Conservation (phyloP, 106 monocot species). For the Narthecium ossifragum region DNA sequence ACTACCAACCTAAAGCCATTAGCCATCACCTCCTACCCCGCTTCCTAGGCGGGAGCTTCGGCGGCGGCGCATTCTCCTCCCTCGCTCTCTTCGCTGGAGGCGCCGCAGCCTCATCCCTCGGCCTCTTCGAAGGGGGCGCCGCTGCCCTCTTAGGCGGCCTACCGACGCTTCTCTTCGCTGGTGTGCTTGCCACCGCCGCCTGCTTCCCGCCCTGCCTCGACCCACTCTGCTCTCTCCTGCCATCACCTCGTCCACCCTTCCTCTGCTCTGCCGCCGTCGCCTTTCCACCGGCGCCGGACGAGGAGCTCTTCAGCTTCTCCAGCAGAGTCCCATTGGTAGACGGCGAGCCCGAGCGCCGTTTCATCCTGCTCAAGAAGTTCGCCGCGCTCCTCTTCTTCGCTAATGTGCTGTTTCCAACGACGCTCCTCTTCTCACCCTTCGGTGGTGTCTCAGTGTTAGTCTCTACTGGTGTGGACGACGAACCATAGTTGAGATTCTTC, state of each 20-base stretch:
- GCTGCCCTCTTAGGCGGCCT: conserved; percentile 49
- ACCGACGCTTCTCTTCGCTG: conserved; percentile 38
- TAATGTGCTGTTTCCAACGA: not conserved
- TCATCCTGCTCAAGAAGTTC: conserved; percentile 48
- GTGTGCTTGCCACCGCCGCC: not conserved
- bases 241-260: conserved; percentile 9
- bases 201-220: conserved; percentile 12
- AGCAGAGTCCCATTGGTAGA: conserved; percentile 18
- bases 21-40: conserved; percentile 28
- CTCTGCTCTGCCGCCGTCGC: conserved; percentile 6
- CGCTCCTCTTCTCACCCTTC: conserved; percentile 30
- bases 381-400: conserved; percentile 55
- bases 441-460: not conserved
- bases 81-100: not conserved
- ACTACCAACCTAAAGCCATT: not conserved
- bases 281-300: not conserved
- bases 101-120: conserved; percentile 6
- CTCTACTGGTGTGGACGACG: not conserved
- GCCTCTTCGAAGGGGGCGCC: conserved; percentile 18
- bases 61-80: not conserved
- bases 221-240: conserved; percentile 17
- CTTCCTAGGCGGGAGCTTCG: conserved; percentile 11
- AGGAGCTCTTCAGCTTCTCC: conserved; percentile 13
- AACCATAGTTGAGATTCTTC: conserved; percentile 1
- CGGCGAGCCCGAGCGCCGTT: conserved; percentile 6